phyloP scores from a whole-genome alignment of 129 eudicot species.

The Helianthus annuus region DNA sequence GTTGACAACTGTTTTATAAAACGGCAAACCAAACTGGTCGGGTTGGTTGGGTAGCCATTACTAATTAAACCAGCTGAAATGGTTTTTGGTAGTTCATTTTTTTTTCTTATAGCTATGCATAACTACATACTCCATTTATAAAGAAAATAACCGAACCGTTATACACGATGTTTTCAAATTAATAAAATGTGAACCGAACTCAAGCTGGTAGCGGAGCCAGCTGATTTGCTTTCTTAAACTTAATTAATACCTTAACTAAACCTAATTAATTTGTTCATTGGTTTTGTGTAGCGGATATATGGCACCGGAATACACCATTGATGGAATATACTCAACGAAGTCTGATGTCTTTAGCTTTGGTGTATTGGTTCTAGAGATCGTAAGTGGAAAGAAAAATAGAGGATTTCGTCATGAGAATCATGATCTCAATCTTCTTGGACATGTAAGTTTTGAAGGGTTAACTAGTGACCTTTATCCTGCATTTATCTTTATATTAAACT shows the following conservation, averaged over 20 bases:
- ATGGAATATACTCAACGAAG: conserved; percentile 52
- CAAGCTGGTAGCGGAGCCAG: too few relatives aligned
- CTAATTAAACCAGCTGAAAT: background rate
- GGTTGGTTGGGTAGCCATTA: background rate
- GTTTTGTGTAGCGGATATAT: conserved; percentile 48
- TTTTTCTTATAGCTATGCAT: background rate
- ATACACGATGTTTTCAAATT: too few relatives aligned
- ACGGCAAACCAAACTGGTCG: background rate
- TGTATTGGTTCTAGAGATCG: conserved; percentile 49
- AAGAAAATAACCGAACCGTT: too few relatives aligned
- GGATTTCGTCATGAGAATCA: conserved; percentile 38
- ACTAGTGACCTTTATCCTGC: background rate
- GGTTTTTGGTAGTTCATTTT: background rate
- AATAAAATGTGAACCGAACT: too few relatives aligned
- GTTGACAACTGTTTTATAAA: background rate
- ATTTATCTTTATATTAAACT: background rate
- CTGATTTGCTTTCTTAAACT: too few relatives aligned
- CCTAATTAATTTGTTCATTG: background rate
- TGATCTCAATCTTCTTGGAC: conserved; percentile 52
- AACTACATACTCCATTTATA: background rate
- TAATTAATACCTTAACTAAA: background rate
- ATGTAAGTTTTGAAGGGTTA: too few relatives aligned
- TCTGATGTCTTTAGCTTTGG: conserved; percentile 64
- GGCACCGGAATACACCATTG: conserved; percentile 56
- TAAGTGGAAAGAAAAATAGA: conserved; percentile 47